phyloP scores from a whole-genome alignment of 208 protist genomes.

The Trypanosoma rangeli region DNA sequence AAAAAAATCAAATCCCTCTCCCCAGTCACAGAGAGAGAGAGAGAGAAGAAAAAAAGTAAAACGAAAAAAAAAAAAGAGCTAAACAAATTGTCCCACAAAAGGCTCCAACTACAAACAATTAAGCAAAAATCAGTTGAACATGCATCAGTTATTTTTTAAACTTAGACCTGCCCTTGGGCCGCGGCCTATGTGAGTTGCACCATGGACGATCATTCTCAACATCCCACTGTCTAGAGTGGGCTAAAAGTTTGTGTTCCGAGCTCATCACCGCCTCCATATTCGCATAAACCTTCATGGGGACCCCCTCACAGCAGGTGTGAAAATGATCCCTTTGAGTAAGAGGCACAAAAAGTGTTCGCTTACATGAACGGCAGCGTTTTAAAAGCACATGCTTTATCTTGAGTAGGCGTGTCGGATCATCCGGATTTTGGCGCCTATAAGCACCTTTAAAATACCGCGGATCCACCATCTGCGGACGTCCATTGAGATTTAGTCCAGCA shows the following conservation, averaged over 20 bases:
- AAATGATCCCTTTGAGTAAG: slow-evolving; percentile 58
- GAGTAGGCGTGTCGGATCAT: slow-evolving; percentile 74
- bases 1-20: not conserved
- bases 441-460: slow-evolving; percentile 47
- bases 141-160: slow-evolving; percentile 63
- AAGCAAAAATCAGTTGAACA: too few relatives aligned
- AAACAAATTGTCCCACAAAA: too few relatives aligned
- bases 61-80: too few relatives aligned
- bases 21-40: not conserved
- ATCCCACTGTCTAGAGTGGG: slow-evolving; percentile 75
- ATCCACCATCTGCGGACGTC: slow-evolving; percentile 82
- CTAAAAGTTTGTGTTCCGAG: slow-evolving; percentile 58
- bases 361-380: slow-evolving; percentile 76
- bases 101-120: too few relatives aligned
- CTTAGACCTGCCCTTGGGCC: slow-evolving; percentile 86
- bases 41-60: too few relatives aligned
- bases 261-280: slow-evolving; percentile 87
- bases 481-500: slow-evolving; percentile 59
- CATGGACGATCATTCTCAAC: slow-evolving; percentile 75
- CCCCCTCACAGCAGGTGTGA: slow-evolving; percentile 87
- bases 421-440: slow-evolving; percentile 66
- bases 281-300: slow-evolving; percentile 64
- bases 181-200: slow-evolving; percentile 77
- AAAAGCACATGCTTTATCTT: slow-evolving; percentile 78
- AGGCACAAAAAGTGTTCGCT: slow-evolving; percentile 70